Percentiles rank a stretch among this genome's conserved stretches.
Evolutionary conservation across 306 rosid genomes (phyloP).

Genomic region (Ammopiptanthus mongolicus): DNA sequence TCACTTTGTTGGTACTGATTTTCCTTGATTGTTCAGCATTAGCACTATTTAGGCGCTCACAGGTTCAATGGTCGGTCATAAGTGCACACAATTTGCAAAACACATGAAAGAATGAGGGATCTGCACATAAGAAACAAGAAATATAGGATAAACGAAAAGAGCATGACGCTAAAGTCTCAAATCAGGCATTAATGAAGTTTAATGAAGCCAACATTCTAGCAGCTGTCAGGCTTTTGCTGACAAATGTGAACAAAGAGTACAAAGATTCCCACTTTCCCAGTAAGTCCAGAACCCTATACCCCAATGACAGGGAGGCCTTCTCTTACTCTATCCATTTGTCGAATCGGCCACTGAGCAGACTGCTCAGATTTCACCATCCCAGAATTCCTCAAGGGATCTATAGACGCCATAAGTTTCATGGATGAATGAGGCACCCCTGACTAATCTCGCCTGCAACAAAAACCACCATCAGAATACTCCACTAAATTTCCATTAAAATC

Average conservation of each 20-base stretch:
- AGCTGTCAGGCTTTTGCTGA: background rate
- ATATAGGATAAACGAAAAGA: background rate
- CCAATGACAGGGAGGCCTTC: background rate
- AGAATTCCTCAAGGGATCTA: slow-evolving; percentile 48
- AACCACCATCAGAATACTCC: slow-evolving; percentile 9
- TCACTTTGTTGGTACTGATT: too few species aligned
- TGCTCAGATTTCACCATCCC: slow-evolving; percentile 82
- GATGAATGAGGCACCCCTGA: slow-evolving; percentile 39
- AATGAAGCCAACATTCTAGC: background rate
- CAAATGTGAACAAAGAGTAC: background rate
- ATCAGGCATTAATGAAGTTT: background rate
- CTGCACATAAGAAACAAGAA: background rate
- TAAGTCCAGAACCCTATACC: background rate
- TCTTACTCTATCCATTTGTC: background rate
- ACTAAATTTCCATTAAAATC: background rate
- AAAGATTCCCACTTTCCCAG: background rate
- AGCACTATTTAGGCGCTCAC: too few species aligned
- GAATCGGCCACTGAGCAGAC: background rate
- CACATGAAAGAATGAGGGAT: background rate
- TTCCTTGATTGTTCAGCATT: too few species aligned
- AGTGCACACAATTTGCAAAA: background rate
- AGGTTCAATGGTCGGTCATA: too few species aligned
- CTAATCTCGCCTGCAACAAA: slow-evolving; percentile 57
- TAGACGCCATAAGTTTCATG: slow-evolving; percentile 59
- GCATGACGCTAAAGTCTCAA: background rate